Evolutionary conservation across 108 stramenopile genomes (phyloP).

Genomic region (Cyclotella choctawhatcheeana): DNA sequence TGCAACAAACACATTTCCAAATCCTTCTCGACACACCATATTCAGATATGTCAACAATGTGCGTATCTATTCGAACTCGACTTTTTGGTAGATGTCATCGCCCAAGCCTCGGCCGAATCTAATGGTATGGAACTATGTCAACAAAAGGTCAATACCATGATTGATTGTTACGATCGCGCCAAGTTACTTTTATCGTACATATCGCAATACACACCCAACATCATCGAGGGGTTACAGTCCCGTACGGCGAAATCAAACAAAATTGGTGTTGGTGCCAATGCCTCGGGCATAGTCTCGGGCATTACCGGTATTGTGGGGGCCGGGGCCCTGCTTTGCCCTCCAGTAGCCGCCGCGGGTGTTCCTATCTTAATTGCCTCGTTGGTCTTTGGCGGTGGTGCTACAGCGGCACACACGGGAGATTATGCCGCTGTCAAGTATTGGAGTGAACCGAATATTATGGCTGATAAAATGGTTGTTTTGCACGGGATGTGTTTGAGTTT

Average conservation of each 20-base stretch:
- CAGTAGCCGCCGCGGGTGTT: slow-evolving; percentile 58
- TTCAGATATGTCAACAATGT: slow-evolving; percentile 64
- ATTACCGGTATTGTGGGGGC: slow-evolving; percentile 66
- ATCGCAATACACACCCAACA: slow-evolving; percentile 58
- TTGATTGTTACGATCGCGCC: slow-evolving; percentile 78
- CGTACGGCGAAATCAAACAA: slow-evolving; percentile 56
- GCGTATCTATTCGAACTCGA: slow-evolving; percentile 67
- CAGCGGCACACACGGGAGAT: slow-evolving; percentile 61
- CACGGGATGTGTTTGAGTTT: slow-evolving; percentile 68
- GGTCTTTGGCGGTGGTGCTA: slow-evolving; percentile 73
- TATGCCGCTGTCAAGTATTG: slow-evolving; percentile 63
- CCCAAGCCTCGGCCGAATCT: not conserved
- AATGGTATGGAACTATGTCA: slow-evolving; percentile 25
- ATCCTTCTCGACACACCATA: slow-evolving; percentile 50
- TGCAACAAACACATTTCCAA: slow-evolving; percentile 50
- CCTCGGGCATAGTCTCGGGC: slow-evolving; percentile 67
- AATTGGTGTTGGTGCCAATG: slow-evolving; percentile 56
- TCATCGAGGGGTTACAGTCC: slow-evolving; percentile 50
- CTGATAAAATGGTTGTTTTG: slow-evolving; percentile 66
- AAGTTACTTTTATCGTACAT: slow-evolving; percentile 60
- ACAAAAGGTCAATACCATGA: slow-evolving; percentile 54
- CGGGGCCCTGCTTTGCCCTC: slow-evolving; percentile 67
- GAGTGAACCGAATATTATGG: slow-evolving; percentile 69
- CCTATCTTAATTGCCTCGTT: slow-evolving; percentile 73
- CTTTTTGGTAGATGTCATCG: slow-evolving; percentile 59